Percentiles rank a stretch among this genome's conserved stretches.
Conservation (phyloP, 1,284 basidiomycete species). For the Leccinum solheimii region DNA sequence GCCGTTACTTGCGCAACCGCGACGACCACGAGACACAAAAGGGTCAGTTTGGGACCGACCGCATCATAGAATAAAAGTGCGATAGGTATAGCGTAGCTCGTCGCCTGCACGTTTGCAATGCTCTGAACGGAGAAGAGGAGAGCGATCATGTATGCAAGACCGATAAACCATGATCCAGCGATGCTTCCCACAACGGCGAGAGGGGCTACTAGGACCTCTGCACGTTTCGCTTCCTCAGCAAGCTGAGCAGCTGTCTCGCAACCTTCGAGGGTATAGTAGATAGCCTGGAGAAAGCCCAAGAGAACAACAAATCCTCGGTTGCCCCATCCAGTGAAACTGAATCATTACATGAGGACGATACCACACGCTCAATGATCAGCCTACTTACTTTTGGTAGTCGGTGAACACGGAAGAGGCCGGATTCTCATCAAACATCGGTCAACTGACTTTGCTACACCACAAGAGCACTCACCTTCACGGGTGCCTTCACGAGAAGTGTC, state of each 20-base stretch:
- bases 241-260: conserved; percentile 66
- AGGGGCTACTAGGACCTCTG: conserved; percentile 58
- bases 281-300: conserved; percentile 46
- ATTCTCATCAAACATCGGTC: conserved; percentile 41
- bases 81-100: conserved; percentile 56
- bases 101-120: conserved; percentile 49
- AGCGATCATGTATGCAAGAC: conserved; percentile 59
- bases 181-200: conserved; percentile 57
- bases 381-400: conserved; percentile 52
- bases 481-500: conserved; percentile 55
- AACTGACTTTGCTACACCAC: background rate
- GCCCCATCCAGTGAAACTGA: conserved; percentile 57
- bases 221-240: conserved; percentile 59
- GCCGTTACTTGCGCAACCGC: conserved; percentile 56
- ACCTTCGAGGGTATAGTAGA: conserved; percentile 64
- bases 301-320: conserved; percentile 58
- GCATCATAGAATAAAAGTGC: conserved; percentile 61
- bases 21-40: conserved; percentile 55
- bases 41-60: conserved; percentile 47
- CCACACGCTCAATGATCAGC: background rate
- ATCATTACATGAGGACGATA: conserved; percentile 2
- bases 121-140: conserved; percentile 60
- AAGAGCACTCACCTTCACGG: conserved; percentile 43
- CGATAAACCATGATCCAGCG: conserved; percentile 61
- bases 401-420: conserved; percentile 56